A percentile compares a stretch with the other conserved stretches of the same genome.
These are phyloP conservation scores for Colletotrichum melonis DNA, from an alignment of 2,329 filamentous ascomycete species.

Conservation along the genomic window DNA sequence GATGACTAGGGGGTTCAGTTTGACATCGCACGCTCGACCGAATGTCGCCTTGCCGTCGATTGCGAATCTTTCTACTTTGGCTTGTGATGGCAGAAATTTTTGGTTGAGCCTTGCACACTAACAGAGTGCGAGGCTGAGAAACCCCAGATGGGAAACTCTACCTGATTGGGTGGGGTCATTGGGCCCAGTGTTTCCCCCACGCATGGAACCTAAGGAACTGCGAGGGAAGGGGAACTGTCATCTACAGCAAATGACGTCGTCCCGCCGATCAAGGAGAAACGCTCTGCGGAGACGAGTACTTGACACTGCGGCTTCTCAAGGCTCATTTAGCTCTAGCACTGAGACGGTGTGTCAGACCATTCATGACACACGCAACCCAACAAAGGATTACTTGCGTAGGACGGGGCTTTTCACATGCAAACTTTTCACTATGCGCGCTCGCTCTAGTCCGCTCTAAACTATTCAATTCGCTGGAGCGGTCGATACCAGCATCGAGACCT, in stretches of 20 bases:
- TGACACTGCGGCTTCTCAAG: not conserved
- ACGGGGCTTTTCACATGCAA: slow-evolving; percentile 6
- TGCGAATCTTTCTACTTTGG: not conserved
- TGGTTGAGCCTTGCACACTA: slow-evolving; percentile 14
- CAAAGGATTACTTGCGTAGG: not conserved
- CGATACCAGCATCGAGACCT: slow-evolving; percentile 34
- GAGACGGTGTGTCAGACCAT: slow-evolving; percentile 23
- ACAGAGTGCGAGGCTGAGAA: slow-evolving; percentile 21
- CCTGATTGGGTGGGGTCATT: slow-evolving; percentile 26
- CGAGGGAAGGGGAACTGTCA: not conserved
- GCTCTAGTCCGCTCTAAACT: slow-evolving; percentile 17
- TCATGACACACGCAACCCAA: slow-evolving; percentile 13
- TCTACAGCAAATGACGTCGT: slow-evolving; percentile 23
- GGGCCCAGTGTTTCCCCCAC: slow-evolving; percentile 3
- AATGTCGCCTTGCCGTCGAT: not conserved
- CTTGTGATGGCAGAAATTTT: slow-evolving; percentile 10
- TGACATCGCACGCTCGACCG: not conserved
- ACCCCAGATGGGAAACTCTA: not conserved
- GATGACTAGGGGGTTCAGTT: not conserved
- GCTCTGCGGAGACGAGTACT: not conserved
- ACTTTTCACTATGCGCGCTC: not conserved
- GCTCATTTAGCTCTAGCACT: slow-evolving; percentile 11
- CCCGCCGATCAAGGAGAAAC: not conserved
- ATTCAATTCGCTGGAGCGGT: slow-evolving; percentile 35
- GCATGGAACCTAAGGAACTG: not conserved